Base-by-base conservation (phyloP, 371 early-diverging fungal genomes). In the Thermomucor indicae-seudaticae region DNA sequence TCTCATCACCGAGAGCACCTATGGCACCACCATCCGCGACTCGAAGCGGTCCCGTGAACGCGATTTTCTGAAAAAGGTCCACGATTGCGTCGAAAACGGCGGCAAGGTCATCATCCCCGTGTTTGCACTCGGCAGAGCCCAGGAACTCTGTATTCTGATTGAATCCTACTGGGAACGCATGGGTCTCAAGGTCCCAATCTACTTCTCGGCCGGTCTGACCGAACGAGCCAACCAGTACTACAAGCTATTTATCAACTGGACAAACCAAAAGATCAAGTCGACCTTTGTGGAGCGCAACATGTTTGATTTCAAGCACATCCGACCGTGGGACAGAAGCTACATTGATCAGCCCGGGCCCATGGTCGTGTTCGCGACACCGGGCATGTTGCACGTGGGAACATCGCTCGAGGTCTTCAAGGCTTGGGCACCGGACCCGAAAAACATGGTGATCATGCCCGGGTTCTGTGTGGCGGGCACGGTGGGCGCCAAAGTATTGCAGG, bases 91-190 rank as follows among this genome's bases (percentile, higher is more conserved):
- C 0, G 55, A 74, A 0, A 74, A 77, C 11, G 95, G 95, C 6
- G 98, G 98, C 19, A 95, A 96, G 43, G 96, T 96, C 6, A 76
- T 98, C 39, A 92, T 98, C 38, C 98, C 98, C 0, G 92, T 91
- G 14, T 97, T 96, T 84, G 96, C 98, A 3, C 65, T 98, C 16
- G 98, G 98, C 0, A 79, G 97, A 43, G 95, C 97, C 5, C 98
- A 98, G 61, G 98, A 98, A 58, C 80, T 98, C 5, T 96, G 95
- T 68, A 86, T 96, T 17, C 61, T 98, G 51, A 79, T 98, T 29
- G 98, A 98, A 55, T 80, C 89, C 0, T 96, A 94, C 58, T 97
- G 97, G 96, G 95, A 96, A 45, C 84, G 95, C 47, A 91, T 91
- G 86, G 87, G 84, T 16, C 70, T 95, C 30, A 74, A 77, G 42